A percentile compares a stretch with the other conserved stretches of the same genome.
Evolutionary conservation across 2,329 filamentous ascomycete species (phyloP).

Genomic region (Diaporthe caulivora): DNA sequence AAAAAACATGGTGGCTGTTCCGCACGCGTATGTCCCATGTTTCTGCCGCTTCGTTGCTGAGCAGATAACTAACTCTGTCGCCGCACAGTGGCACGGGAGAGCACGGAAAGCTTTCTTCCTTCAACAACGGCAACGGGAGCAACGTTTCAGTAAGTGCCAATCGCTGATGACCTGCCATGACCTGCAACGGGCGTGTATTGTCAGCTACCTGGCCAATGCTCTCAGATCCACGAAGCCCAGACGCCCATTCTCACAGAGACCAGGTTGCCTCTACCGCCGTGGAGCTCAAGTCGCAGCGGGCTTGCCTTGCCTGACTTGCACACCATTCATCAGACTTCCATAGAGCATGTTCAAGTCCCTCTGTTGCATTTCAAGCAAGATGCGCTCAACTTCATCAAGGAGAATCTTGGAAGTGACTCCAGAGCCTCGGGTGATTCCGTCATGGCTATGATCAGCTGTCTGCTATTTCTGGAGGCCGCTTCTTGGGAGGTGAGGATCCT

Average conservation of each 20-base stretch:
- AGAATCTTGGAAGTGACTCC: constrained; percentile 55
- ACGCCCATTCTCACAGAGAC: neutral
- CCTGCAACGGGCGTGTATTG: neutral
- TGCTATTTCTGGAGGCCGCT: constrained; percentile 58
- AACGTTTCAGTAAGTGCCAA: neutral
- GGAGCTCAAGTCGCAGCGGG: neutral
- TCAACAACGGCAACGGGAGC: neutral
- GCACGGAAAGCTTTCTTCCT: neutral
- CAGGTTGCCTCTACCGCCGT: constrained; percentile 6
- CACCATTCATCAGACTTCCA: neutral
- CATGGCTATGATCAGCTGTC: constrained; percentile 57
- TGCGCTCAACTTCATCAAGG: constrained; percentile 59
- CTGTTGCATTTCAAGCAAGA: constrained; percentile 51
- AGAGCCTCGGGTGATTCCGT: constrained; percentile 55
- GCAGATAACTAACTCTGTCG: neutral
- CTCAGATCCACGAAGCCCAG: neutral
- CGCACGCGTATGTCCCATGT: constrained; percentile 49
- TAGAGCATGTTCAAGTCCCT: neutral
- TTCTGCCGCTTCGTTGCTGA: neutral
- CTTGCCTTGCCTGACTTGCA: neutral
- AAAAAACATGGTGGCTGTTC: constrained; percentile 51
- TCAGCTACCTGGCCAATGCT: neutral
- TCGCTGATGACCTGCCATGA: neutral
- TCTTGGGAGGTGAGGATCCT: constrained; percentile 25
- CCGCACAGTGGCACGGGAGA: constrained; percentile 9